phyloP scores from a whole-genome alignment of 2,329 filamentous ascomycete species.

The Macroventuria anomochaeta region DNA sequence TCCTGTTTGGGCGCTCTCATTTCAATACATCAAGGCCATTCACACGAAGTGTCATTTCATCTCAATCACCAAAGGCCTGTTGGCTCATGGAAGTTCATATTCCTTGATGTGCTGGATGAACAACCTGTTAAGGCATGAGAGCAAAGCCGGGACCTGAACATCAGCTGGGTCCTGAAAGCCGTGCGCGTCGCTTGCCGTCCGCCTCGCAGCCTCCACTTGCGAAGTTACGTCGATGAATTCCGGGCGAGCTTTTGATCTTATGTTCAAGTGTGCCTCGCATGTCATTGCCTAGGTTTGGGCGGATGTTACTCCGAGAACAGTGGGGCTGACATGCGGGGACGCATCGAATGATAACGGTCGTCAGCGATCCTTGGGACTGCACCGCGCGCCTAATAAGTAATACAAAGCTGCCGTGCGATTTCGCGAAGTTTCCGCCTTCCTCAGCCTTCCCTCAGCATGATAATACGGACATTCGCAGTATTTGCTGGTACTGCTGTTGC shows the following conservation, averaged over 20 bases:
- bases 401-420: slow-evolving; percentile 1
- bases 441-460: slow-evolving; percentile 15
- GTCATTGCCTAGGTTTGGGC: neutral
- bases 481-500: slow-evolving; percentile 34
- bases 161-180: slow-evolving; percentile 10
- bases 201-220: slow-evolving; percentile 1
- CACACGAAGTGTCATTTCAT: neutral
- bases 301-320: slow-evolving; percentile 15
- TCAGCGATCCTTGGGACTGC: slow-evolving; percentile 5
- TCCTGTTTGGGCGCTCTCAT: neutral
- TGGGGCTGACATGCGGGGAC: slow-evolving; percentile 18
- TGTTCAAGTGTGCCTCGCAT: neutral
- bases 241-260: neutral
- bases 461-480: slow-evolving; percentile 14
- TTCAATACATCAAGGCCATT: slow-evolving; percentile 1
- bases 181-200: neutral
- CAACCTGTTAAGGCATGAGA: neutral
- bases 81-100: neutral
- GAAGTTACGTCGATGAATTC: neutral
- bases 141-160: slow-evolving; percentile 3
- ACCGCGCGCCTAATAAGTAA: slow-evolving; percentile 5
- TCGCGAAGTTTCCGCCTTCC: neutral
- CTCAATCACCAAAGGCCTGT: neutral
- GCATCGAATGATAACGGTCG: slow-evolving; percentile 9
- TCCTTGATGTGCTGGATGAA: too few species aligned